Conservation (phyloP, 2,329 filamentous ascomycete genomes). For the Hypoxylon sp. region DNA sequence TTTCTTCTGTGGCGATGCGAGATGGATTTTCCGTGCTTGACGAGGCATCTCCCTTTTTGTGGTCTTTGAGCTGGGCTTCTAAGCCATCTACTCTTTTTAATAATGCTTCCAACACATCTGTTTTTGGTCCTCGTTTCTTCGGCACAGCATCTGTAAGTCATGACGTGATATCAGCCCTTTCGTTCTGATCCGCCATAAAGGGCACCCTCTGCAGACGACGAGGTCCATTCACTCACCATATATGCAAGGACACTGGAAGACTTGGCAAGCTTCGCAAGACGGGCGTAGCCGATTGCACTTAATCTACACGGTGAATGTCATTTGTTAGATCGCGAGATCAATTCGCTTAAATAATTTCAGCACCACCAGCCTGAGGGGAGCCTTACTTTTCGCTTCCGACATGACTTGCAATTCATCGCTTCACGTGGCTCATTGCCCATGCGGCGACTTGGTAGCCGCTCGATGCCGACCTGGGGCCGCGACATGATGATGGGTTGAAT, state of each 20-base stretch:
- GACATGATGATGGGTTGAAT: slow-evolving; percentile 72
- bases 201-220: slow-evolving; percentile 21
- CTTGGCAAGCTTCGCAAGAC: slow-evolving; percentile 88
- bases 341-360: slow-evolving; percentile 17
- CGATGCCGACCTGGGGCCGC: slow-evolving; percentile 84
- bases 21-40: slow-evolving; percentile 56
- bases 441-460: slow-evolving; percentile 79
- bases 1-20: slow-evolving; percentile 50
- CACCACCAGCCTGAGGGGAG: slow-evolving; percentile 25
- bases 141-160: slow-evolving; percentile 79
- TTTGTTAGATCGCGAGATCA: slow-evolving; percentile 44
- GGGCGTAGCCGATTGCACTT: slow-evolving; percentile 91
- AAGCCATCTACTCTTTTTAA: slow-evolving; percentile 88
- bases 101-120: slow-evolving; percentile 87
- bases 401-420: slow-evolving; percentile 97
- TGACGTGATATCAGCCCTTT: slow-evolving; percentile 27
- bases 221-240: slow-evolving; percentile 75
- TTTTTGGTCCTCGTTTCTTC: slow-evolving; percentile 92
- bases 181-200: background rate
- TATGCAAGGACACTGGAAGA: slow-evolving; percentile 89
- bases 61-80: slow-evolving; percentile 82
- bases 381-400: slow-evolving; percentile 88
- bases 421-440: slow-evolving; percentile 80
- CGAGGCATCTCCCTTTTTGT: slow-evolving; percentile 65
- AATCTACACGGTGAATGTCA: slow-evolving; percentile 70